Base-by-base conservation (phyloP, 306 rosid species). In the Cercis canadensis region DNA sequence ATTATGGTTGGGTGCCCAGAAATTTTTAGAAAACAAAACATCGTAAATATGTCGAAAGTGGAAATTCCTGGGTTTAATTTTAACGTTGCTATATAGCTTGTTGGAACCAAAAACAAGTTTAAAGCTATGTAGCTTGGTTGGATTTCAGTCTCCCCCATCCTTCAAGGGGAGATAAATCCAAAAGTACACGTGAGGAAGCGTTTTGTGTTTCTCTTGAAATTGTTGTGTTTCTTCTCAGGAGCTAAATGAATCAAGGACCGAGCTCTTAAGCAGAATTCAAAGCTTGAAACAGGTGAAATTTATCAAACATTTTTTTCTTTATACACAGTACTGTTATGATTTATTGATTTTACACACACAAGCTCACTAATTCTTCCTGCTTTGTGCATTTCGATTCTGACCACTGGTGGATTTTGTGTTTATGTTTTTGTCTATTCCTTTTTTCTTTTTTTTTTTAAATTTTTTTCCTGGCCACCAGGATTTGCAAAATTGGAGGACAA, bases 401-500 rank as follows among this genome's bases (percentile, higher is more conserved):
- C 13, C 44, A 3, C 46, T 44, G 19, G 39, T 65, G 67, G 64
- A 59, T 6, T 61, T 57, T 29, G 21, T 17, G 62, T 39, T 24
- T 6, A n/a, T 14, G 4, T 45, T 69, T 47, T 44, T 47, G 57
- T 59, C 11, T 64, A 24, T 55, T 60, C 39, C 41, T 21, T 21
- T 29, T 24, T 3, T 3, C 3, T 24, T 24, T 24, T 55, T n/a
- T n/a, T n/a, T n/a, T n/a, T n/a, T n/a, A n/a, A n/a, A n/a, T n/a
- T n/a, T n/a, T n/a, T 36, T 55, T 3, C 50, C 31, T 73, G 45
- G 12, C 8, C 54, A 34, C 58, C 69, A 95, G 99, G 99, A 95
- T 89, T 86, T 95, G 76, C 99, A 91, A 80, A 74, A 74, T 59
- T 95, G 99, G 99, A 87, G 97, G 76, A 91, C 89, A 32, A 95